Conservation (phyloP, 2,329 filamentous ascomycete species). For the Orbilia quercus region DNA sequence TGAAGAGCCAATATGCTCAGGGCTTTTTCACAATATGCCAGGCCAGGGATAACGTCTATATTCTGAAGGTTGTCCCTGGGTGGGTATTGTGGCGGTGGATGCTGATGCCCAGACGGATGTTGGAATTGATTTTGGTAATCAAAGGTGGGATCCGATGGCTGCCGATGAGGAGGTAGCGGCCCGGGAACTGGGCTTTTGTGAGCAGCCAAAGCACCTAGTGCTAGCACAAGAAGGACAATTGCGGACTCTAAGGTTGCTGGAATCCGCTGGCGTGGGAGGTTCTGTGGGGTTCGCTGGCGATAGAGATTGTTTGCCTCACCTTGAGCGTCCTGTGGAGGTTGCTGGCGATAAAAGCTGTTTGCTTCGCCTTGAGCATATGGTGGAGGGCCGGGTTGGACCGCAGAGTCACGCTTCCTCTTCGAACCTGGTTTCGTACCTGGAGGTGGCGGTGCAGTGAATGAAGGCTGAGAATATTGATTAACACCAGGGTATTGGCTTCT, state of each 20-base stretch:
- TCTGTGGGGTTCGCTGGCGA: slow-evolving; percentile 59
- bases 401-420: slow-evolving; percentile 69
- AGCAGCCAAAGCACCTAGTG: slow-evolving; percentile 83
- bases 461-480: slow-evolving; percentile 56
- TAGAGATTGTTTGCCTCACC: slow-evolving; percentile 59
- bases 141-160: slow-evolving; percentile 63
- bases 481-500: slow-evolving; percentile 65
- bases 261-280: slow-evolving; percentile 65
- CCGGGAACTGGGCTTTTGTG: slow-evolving; percentile 64
- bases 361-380: slow-evolving; percentile 59
- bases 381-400: slow-evolving; percentile 65
- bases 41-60: slow-evolving; percentile 84
- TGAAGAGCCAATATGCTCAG: slow-evolving; percentile 87
- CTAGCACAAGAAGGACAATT: slow-evolving; percentile 82
- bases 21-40: slow-evolving; percentile 89
- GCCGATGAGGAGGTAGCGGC: slow-evolving; percentile 64
- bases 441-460: slow-evolving; percentile 57
- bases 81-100: slow-evolving; percentile 64
- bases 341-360: slow-evolving; percentile 61
- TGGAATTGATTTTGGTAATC: slow-evolving; percentile 34
- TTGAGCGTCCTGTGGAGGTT: slow-evolving; percentile 61
- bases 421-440: slow-evolving; percentile 59
- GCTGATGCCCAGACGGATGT: slow-evolving; percentile 61
- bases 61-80: slow-evolving; percentile 68
- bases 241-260: slow-evolving; percentile 78